These are phyloP conservation scores for Lepidium aucheri DNA, from an alignment of 345 rosid species.

Conservation along the genomic window DNA sequence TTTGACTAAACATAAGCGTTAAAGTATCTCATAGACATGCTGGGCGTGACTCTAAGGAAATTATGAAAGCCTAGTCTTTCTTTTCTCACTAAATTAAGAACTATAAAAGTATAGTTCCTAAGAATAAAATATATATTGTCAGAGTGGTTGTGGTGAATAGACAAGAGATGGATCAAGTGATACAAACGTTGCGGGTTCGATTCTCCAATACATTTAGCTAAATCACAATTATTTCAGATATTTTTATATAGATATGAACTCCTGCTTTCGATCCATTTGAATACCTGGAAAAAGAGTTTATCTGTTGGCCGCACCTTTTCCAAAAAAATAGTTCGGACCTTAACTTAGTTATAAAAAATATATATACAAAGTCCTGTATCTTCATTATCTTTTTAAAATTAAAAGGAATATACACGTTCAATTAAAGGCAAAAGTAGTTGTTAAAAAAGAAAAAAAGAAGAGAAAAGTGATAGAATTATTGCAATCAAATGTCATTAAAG, in stretches of 20 bases:
- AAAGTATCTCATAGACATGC: not conserved
- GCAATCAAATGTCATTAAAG: constrained; percentile 13
- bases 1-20: not conserved
- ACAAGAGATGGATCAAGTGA: no score
- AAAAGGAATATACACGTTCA: not conserved
- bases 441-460: not conserved
- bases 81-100: not conserved
- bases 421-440: constrained; percentile 7
- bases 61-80: not conserved
- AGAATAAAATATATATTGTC: not conserved
- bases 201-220: no score
- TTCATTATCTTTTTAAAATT: not conserved
- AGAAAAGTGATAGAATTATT: constrained; percentile 13
- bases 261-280: no score
- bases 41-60: constrained; percentile 5
- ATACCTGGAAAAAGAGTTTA: no score
- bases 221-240: no score
- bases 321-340: no score
- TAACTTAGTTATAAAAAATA: no score
- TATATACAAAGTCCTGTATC: not conserved
- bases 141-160: no score
- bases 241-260: no score
- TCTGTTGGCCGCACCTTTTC: no score
- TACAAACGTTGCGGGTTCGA: no score
- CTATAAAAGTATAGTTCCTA: not conserved